Conservation (phyloP, 2,329 filamentous ascomycete genomes). For the Simplicillium sp. region DNA sequence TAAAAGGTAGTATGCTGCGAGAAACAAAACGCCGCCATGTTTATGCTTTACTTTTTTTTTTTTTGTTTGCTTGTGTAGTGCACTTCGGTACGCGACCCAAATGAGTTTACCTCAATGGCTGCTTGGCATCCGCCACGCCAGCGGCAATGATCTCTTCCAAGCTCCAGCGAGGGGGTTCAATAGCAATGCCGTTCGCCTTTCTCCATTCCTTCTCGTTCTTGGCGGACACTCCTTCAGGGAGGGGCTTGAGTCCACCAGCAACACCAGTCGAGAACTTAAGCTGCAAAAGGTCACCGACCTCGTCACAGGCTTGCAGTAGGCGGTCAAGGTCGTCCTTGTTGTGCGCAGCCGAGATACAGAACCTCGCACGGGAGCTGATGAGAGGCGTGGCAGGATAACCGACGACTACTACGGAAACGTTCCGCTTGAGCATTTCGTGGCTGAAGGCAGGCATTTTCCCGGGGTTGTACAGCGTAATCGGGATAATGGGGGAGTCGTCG, state of each 20-base stretch:
- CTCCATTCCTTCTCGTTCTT: slow-evolving; percentile 65
- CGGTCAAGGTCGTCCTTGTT: slow-evolving; percentile 98
- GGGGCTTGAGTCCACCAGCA: slow-evolving; percentile 73
- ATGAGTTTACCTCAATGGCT: slow-evolving; percentile 50
- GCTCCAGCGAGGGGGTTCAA: slow-evolving; percentile 71
- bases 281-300: slow-evolving; percentile 84
- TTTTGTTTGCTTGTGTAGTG: not conserved
- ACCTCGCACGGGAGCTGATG: slow-evolving; percentile 87
- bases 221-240: slow-evolving; percentile 60
- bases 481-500: slow-evolving; percentile 95
- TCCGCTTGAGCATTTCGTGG: slow-evolving; percentile 95
- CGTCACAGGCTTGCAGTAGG: slow-evolving; percentile 78
- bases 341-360: slow-evolving; percentile 92
- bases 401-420: slow-evolving; percentile 95
- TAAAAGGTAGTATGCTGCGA: no score
- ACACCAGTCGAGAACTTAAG: slow-evolving; percentile 96
- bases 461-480: slow-evolving; percentile 91
- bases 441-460: slow-evolving; percentile 98
- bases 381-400: slow-evolving; percentile 94
- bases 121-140: slow-evolving; percentile 68
- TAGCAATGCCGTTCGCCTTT: slow-evolving; percentile 53
- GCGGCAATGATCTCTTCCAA: slow-evolving; percentile 72
- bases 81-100: not conserved
- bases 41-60: not conserved
- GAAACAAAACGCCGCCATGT: no score